phyloP scores from a whole-genome alignment of 2,329 filamentous ascomycete genomes.

The Capronia epimyces region DNA sequence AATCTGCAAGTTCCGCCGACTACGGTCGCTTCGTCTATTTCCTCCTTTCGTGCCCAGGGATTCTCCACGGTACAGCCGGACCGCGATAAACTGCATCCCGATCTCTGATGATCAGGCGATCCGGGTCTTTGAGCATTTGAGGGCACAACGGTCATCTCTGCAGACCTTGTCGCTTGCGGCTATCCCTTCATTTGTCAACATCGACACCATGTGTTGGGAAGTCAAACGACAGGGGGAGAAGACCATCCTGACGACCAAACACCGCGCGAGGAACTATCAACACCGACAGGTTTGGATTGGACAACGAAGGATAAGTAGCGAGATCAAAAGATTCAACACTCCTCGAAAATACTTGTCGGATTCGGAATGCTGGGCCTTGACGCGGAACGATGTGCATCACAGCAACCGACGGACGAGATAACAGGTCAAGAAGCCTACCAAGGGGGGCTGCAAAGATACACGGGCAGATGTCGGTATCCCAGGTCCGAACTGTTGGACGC shows the following conservation, averaged over 20 bases:
- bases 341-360: constrained; percentile 14
- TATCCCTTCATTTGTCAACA: constrained; percentile 12
- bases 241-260: constrained; percentile 26
- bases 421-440: neutral
- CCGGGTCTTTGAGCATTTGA: constrained; percentile 27
- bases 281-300: constrained; percentile 28
- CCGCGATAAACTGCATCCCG: constrained; percentile 10
- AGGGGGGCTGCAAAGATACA: neutral
- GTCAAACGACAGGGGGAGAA: constrained; percentile 21
- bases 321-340: constrained; percentile 24
- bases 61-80: constrained; percentile 1
- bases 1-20: constrained; percentile 23
- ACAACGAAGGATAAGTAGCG: constrained; percentile 21
- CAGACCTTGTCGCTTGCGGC: constrained; percentile 24
- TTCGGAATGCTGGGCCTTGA: constrained; percentile 17
- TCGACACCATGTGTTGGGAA: constrained; percentile 28
- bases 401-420: neutral
- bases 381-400: constrained; percentile 6
- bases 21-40: constrained; percentile 26
- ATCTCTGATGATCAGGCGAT: constrained; percentile 27
- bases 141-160: constrained; percentile 18
- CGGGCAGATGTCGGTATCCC: too few relatives aligned
- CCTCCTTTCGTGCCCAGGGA: constrained; percentile 24
- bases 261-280: constrained; percentile 24
- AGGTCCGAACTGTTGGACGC: too few relatives aligned